Evolutionary conservation across 169 alveolate species (phyloP), one percentile per base, ranked within the genome.

Genomic region (Miamiensis avidus): DNA sequence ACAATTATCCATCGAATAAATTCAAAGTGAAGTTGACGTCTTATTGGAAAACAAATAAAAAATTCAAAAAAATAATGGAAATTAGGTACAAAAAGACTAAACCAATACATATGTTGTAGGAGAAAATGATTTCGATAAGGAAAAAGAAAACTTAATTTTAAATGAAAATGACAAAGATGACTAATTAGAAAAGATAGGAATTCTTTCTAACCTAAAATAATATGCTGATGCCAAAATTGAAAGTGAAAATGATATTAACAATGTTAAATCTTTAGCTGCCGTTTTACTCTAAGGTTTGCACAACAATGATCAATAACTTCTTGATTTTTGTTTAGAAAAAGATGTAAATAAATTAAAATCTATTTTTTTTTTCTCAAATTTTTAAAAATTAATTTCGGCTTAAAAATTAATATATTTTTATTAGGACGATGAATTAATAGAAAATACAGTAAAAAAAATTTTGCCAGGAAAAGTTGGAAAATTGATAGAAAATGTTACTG

Each of bases 291-390:
- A 79, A 65, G 84, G 76, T 29, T 72, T 79, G 28, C 32, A 79
- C 28, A 79, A 79, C 26, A 79, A 79, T 34, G 84, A 79, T 29
- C 29, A 65, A 11, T 79, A 79, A 34, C 64, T 79, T 29, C 34
- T 79, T 49, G 84, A 79, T 79, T 79, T 79, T 72, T 79, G 84
- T 20, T 29, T 79, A 25, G 84, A 79, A 29, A 79, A 79, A 79
- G 84, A 79, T 49, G 84, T 79, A 79, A 49, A 64, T 11, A 49
- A 20, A 49, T 20, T 11, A 11, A 49, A 11, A 49, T n/a, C n/a
- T n/a, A 49, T 49, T 49, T 49, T 49, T 49, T 11, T 11, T 15
- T 15, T 15, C 26, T 15, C 26, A 26, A n/a, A 73, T 15, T 15
- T 73, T 73, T 73, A 73, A 15, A n/a, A n/a, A 73, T 73, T 73